These are phyloP conservation scores for Phytophthora nicotianae DNA, from an alignment of 352 stramenopile species.

Conservation along the genomic window DNA sequence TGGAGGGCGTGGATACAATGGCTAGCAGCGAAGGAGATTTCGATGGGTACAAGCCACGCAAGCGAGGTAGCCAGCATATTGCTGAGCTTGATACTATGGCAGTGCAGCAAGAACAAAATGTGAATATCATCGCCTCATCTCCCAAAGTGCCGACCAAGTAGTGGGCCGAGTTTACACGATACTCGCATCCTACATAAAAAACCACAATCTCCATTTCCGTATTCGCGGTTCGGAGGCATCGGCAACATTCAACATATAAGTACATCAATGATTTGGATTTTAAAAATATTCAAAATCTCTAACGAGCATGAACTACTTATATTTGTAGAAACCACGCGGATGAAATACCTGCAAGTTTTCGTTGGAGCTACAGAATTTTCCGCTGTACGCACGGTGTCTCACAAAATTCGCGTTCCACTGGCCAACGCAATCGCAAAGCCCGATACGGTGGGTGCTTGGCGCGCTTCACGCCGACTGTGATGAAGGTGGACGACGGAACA, in stretches of 20 bases:
- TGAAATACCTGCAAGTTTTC: not conserved
- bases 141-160: not conserved
- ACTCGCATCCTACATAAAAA: not conserved
- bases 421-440: not conserved
- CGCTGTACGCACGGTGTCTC: not conserved
- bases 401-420: not conserved
- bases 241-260: too few species aligned
- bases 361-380: not conserved
- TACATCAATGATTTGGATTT: too few species aligned
- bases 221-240: too few species aligned
- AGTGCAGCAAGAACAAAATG: not conserved
- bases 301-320: not conserved
- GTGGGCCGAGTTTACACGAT: not conserved
- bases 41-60: not conserved
- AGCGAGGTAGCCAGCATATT: not conserved
- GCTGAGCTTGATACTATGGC: not conserved
- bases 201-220: too few species aligned
- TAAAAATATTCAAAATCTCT: too few species aligned
- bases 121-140: not conserved
- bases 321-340: not conserved
- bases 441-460: not conserved
- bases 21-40: too few species aligned
- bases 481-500: too few species aligned
- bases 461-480: not conserved
- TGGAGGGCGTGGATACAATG: too few species aligned